Evolutionary conservation across 2,329 filamentous ascomycete genomes (phyloP).

Genomic region (Tothia fuscella): DNA sequence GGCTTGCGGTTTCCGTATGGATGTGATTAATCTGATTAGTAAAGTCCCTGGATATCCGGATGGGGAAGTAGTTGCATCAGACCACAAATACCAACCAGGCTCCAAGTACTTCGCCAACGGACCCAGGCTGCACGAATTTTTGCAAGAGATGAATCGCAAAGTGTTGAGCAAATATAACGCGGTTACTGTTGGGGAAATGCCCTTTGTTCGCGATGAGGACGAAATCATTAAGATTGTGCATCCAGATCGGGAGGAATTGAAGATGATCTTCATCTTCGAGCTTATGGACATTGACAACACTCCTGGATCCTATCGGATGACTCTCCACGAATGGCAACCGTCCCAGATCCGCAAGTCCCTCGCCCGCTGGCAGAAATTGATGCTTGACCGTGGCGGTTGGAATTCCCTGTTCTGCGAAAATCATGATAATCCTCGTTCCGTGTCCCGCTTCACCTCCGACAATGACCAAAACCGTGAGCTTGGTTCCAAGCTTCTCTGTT

Average conservation of each 20-base stretch:
- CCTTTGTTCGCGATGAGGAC: conserved; percentile 34
- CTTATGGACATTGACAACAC: conserved; percentile 29
- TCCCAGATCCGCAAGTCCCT: conserved; percentile 24
- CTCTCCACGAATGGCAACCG: conserved; percentile 25
- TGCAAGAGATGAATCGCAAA: conserved; percentile 40
- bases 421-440: conserved; percentile 40
- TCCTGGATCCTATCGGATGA: conserved; percentile 20
- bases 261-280: conserved; percentile 39
- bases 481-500: conserved; percentile 34
- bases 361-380: conserved; percentile 30
- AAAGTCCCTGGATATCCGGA: conserved; percentile 32
- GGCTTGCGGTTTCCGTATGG: conserved; percentile 35
- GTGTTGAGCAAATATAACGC: conserved; percentile 45
- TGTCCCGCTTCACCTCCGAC: conserved; percentile 37
- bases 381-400: conserved; percentile 35
- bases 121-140: conserved; percentile 45
- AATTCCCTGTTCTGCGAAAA: conserved; percentile 42
- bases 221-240: conserved; percentile 33
- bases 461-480: conserved; percentile 32
- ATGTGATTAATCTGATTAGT: conserved; percentile 38
- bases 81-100: conserved; percentile 35
- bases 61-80: conserved; percentile 28
- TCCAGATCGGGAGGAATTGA: conserved; percentile 28
- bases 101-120: conserved; percentile 43
- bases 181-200: conserved; percentile 52